These are phyloP conservation scores for Monilinia polystroma DNA, from an alignment of 2,329 filamentous ascomycete species.

Conservation along the genomic window DNA sequence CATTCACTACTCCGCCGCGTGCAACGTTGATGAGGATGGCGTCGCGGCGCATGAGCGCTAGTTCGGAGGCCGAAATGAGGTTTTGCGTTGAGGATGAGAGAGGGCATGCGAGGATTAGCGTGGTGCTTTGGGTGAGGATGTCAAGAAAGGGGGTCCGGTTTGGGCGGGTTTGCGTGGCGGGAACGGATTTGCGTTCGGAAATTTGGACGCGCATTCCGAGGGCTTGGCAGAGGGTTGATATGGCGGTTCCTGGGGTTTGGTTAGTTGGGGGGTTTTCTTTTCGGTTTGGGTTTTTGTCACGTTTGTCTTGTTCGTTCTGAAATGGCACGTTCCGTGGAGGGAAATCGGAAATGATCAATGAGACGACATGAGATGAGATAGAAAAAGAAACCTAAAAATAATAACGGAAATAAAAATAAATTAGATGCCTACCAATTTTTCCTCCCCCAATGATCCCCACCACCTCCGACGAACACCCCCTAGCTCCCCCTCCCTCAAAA, in stretches of 20 bases:
- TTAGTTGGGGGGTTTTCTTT: not conserved
- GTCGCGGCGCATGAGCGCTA: not conserved
- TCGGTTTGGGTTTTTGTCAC: not conserved
- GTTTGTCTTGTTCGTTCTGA: not conserved
- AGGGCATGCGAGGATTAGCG: not conserved
- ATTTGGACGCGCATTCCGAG: conserved; percentile 1
- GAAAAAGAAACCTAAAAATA: too few relatives aligned
- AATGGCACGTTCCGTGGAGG: too few relatives aligned
- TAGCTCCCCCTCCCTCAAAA: not conserved
- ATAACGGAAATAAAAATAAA: not conserved
- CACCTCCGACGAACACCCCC: not conserved
- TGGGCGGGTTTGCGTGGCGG: not conserved
- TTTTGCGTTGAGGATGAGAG: not conserved
- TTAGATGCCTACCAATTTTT: conserved; percentile 1
- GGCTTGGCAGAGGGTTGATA: conserved; percentile 4
- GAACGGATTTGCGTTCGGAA: not conserved
- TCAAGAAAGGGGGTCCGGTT: not conserved
- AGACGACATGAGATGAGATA: too few relatives aligned
- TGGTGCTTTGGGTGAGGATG: not conserved
- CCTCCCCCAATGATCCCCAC: conserved; percentile 2
- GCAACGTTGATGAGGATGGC: not conserved
- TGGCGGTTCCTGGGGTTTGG: not conserved
- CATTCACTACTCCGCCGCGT: conserved; percentile 3
- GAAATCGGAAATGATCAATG: too few relatives aligned
- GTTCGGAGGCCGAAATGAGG: not conserved